Conservation (phyloP, 2,329 filamentous ascomycete species). For the Ascochyta lentis region DNA sequence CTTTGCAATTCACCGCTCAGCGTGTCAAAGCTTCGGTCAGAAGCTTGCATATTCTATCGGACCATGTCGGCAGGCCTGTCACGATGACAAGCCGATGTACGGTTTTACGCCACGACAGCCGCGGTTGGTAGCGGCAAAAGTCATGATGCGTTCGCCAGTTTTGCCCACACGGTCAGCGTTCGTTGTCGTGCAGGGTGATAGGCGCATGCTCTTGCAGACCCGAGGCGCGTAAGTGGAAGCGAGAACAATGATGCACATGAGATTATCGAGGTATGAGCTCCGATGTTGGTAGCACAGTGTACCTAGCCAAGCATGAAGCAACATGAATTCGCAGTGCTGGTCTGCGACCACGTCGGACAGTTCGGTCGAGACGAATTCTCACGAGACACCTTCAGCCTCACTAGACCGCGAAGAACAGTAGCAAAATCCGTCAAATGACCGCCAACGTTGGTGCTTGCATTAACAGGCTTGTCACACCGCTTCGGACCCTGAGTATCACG, state of each 20-base stretch:
- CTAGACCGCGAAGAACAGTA: neutral
- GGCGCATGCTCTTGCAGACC: neutral
- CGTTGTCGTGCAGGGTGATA: neutral
- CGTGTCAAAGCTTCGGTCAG: constrained; percentile 18
- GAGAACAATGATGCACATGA: neutral
- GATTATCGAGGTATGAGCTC: neutral
- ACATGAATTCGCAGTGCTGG: neutral
- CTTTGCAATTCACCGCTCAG: constrained; percentile 4
- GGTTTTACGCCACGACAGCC: constrained; percentile 3
- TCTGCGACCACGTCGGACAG: neutral
- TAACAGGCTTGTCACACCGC: constrained; percentile 33
- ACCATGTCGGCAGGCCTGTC: constrained; percentile 13
- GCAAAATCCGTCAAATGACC: neutral
- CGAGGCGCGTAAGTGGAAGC: neutral
- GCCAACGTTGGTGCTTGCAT: constrained; percentile 3
- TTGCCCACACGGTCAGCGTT: constrained; percentile 1
- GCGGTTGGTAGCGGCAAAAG: constrained; percentile 13
- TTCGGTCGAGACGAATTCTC: constrained; percentile 26
- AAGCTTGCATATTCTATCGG: constrained; percentile 15
- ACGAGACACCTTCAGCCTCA: constrained; percentile 30
- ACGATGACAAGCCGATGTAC: constrained; percentile 9
- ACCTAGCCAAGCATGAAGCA: neutral
- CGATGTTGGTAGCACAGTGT: neutral
- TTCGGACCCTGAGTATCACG: constrained; percentile 28
- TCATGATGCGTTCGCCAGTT: neutral